Conservation (phyloP, 306 rosid genomes). For the Vachellia pachyceras region DNA sequence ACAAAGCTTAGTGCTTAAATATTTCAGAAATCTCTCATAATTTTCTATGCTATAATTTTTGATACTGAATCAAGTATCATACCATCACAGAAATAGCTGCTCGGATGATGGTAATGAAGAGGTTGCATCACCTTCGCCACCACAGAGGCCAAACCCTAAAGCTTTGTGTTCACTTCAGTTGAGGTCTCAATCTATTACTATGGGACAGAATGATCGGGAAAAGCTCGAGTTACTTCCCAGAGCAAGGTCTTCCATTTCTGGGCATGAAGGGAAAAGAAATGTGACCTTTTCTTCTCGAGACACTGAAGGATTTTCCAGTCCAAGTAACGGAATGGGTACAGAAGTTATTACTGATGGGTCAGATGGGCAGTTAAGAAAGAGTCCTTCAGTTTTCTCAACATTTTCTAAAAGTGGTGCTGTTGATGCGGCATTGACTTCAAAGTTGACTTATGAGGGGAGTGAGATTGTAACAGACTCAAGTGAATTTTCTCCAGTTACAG, state of each 20-base stretch:
- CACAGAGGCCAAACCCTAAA: constrained; percentile 51
- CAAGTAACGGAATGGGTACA: constrained; percentile 30
- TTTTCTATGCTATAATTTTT: constrained; percentile 12
- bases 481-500: constrained; percentile 37
- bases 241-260: constrained; percentile 54
- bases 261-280: constrained; percentile 32
- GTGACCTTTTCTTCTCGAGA: constrained; percentile 49
- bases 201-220: constrained; percentile 39
- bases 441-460: constrained; percentile 45
- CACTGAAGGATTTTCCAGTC: constrained; percentile 47
- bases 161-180: constrained; percentile 31
- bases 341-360: constrained; percentile 48
- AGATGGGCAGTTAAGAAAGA: constrained; percentile 46
- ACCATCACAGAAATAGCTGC: constrained; percentile 53
- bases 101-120: constrained; percentile 47
- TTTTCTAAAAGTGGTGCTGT: constrained; percentile 51
- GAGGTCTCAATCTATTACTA: constrained; percentile 61
- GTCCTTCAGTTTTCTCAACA: constrained; percentile 60
- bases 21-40: constrained; percentile 26
- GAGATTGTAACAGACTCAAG: constrained; percentile 47
- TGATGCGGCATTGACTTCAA: constrained; percentile 50
- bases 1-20: constrained; percentile 6
- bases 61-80: constrained; percentile 47
- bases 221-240: constrained; percentile 53
- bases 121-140: constrained; percentile 47